These are phyloP conservation scores for Kewa caespitosa DNA, from an alignment of 179 eudicot genomes.

Conservation along the genomic window DNA sequence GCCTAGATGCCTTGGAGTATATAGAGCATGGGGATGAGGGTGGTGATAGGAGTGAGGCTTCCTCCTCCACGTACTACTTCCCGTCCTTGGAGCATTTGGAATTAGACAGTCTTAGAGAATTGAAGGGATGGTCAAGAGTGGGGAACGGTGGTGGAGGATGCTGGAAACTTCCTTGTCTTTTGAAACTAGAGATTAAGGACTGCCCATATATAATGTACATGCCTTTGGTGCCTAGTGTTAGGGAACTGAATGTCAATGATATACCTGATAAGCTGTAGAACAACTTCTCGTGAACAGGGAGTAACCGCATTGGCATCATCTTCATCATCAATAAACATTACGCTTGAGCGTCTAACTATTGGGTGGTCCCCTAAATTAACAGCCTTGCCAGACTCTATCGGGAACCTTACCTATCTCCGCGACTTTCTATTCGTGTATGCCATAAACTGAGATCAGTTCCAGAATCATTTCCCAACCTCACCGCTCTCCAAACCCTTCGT, in stretches of 20 bases:
- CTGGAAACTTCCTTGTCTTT: background rate
- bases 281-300: background rate
- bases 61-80: background rate
- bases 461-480: too few species aligned
- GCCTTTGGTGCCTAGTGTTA: constrained; percentile 1
- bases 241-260: background rate
- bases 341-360: background rate
- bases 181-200: background rate
- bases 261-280: background rate
- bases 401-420: background rate
- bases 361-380: background rate
- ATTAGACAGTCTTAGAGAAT: background rate
- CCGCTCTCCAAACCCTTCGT: too few species aligned
- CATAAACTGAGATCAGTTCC: too few species aligned
- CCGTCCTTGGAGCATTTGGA: background rate
- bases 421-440: too few species aligned
- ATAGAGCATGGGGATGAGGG: background rate
- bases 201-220: constrained; percentile 11
- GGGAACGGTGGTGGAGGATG: too few species aligned
- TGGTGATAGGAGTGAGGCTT: too few species aligned
- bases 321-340: background rate
- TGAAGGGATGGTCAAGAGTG: background rate
- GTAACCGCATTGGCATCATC: background rate
- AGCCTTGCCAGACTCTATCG: constrained; percentile 7
- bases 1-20: constrained; percentile 6